Percentiles rank a stretch among this genome's conserved stretches.
Conservation (phyloP, 345 rosid species). For the Sisymbrium irio region DNA sequence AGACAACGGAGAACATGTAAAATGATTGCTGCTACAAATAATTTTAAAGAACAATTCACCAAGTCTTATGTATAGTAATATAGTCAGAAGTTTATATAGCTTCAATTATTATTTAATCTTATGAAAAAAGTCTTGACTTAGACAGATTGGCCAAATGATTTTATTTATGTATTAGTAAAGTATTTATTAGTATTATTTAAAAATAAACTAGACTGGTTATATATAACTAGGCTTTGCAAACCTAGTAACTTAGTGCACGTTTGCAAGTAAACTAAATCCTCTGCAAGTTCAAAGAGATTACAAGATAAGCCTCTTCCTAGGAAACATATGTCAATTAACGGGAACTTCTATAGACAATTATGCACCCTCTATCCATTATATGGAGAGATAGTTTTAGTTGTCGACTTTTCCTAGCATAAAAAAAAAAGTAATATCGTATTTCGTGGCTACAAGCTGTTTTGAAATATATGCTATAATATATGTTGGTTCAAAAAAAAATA, state of each 20-base stretch:
- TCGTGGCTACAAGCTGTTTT: neutral
- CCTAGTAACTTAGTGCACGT: conserved; percentile 8
- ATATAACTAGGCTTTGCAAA: neutral
- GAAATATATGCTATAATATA: too few species aligned
- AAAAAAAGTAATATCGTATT: neutral
- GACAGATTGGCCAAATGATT: neutral
- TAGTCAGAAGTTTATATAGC: too few species aligned
- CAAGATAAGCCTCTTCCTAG: conserved; percentile 2
- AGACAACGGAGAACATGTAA: too few species aligned
- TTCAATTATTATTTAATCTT: neutral
- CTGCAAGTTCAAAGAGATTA: neutral
- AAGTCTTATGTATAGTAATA: too few species aligned
- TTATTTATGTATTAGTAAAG: neutral
- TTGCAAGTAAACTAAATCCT: neutral
- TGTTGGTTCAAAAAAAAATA: too few species aligned
- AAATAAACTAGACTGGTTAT: neutral
- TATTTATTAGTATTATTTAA: neutral
- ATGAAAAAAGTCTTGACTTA: neutral
- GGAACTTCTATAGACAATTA: neutral
- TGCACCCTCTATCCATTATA: neutral
- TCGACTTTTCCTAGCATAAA: neutral
- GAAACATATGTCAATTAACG: conserved; percentile 1
- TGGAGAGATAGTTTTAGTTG: neutral
- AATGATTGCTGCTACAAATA: too few species aligned
- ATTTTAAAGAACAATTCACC: too few species aligned